phyloP scores from a whole-genome alignment of 306 rosid genomes.

The Rosa rugosa region DNA sequence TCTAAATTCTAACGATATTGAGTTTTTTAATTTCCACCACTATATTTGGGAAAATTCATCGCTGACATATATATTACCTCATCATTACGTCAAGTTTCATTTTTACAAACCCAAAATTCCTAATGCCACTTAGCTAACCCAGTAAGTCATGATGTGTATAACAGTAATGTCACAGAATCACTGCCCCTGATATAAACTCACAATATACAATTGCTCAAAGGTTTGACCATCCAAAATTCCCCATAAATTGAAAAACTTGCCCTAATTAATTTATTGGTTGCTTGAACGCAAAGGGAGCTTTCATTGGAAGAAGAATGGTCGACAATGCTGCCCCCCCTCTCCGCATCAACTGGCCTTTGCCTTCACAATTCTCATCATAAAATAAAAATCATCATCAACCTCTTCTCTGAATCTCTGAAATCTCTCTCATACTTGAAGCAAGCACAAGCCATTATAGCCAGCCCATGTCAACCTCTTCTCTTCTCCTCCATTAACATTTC shows the following conservation, averaged over 20 bases:
- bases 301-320: slow-evolving; percentile 81
- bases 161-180: not conserved
- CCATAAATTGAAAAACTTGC: slow-evolving; percentile 20
- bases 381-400: not conserved
- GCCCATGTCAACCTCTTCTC: slow-evolving; percentile 53
- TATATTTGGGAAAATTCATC: too few relatives aligned
- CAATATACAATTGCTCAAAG: slow-evolving; percentile 39
- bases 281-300: slow-evolving; percentile 91
- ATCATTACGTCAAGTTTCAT: not conserved
- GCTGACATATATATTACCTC: slow-evolving; percentile 5
- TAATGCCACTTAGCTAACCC: not conserved
- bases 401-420: not conserved
- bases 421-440: slow-evolving; percentile 47
- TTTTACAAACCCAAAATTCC: not conserved
- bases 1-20: too few relatives aligned
- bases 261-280: slow-evolving; percentile 35
- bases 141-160: not conserved
- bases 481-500: slow-evolving; percentile 34
- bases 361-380: slow-evolving; percentile 5
- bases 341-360: slow-evolving; percentile 55
- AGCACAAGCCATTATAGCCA: slow-evolving; percentile 30
- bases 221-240: slow-evolving; percentile 64
- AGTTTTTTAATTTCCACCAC: too few relatives aligned
- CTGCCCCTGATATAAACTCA: not conserved
- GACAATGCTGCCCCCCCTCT: slow-evolving; percentile 60